Conservation (phyloP, 163 green algal genomes). For the Chloroidium sp. region DNA sequence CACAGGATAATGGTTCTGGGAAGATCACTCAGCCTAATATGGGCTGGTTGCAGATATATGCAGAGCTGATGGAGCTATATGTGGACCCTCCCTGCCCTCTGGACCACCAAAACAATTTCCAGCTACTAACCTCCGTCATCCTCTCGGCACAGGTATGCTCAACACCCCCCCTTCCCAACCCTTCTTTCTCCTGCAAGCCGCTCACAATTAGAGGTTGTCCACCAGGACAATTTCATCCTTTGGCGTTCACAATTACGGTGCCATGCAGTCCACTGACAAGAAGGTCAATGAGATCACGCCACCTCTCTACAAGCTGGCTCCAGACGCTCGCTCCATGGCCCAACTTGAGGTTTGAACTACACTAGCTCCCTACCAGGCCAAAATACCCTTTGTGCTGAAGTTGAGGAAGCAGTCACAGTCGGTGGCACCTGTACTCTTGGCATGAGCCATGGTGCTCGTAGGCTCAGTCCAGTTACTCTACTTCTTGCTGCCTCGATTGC, state of each 20-base stretch:
- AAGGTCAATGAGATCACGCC: slow-evolving; percentile 72
- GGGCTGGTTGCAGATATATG: slow-evolving; percentile 27
- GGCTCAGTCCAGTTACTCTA: too few relatives aligned
- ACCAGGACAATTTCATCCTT: background rate
- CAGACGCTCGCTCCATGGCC: slow-evolving; percentile 59
- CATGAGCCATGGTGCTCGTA: too few relatives aligned
- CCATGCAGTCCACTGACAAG: slow-evolving; percentile 49
- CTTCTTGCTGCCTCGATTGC: background rate
- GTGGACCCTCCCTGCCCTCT: slow-evolving; percentile 62
- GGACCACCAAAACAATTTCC: slow-evolving; percentile 51
- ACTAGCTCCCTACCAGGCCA: too few relatives aligned
- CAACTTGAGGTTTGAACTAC: slow-evolving; percentile 6
- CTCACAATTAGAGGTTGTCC: background rate
- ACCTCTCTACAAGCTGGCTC: slow-evolving; percentile 51
- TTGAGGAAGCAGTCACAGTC: background rate
- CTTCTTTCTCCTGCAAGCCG: slow-evolving; percentile 3
- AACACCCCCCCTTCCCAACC: background rate
- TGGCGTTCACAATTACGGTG: background rate
- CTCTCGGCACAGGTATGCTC: slow-evolving; percentile 56
- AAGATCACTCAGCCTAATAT: too few relatives aligned
- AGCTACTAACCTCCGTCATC: slow-evolving; percentile 77
- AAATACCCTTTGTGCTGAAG: too few relatives aligned
- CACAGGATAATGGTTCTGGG: too few relatives aligned
- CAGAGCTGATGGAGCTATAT: slow-evolving; percentile 59
- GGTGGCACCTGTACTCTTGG: background rate